Evolutionary conservation across 148 eudicot genomes (phyloP), one percentile per base, ranked within the genome.

Genomic region (Agrostemma githago): DNA sequence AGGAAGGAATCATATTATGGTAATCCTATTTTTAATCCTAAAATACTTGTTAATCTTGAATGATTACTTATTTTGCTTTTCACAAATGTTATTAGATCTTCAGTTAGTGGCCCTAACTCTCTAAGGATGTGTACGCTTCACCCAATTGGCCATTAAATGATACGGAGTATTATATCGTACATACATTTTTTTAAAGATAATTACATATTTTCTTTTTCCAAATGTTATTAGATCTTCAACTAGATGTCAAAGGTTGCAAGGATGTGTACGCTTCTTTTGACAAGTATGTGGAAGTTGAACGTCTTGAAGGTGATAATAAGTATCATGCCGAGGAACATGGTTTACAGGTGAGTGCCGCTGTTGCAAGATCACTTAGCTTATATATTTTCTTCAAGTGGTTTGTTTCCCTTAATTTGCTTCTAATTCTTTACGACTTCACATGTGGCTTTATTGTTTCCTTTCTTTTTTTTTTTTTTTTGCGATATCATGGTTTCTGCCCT

Each of bases 201-300:
- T 65, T 57, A 75, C 9, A 44, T 51, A 51, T 3, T 38, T 17
- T 17, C 46, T 74, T 44, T 4, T 21, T 9, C 67, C 5, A 34
- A 43, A 57, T 59, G 26, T 66, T 51, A 60, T 61, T 80, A 95
- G 99, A 95, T 83, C 92, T 96, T 79, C 99, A 96, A 81, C 91
- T 96, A 73, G 99, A 96, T 85, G 99, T 96, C 61, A 96, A 96
- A 82, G 99, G 99, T 14, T 96, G 97, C 75, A 83, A 79, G 58
- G 96, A 96, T 90, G 86, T 96, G 8, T 96, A 96, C 84, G 94
- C 96, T 81, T 96, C 99, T 77, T 96, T 96, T 77, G 97, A 96
- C 85, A 90, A 96, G 84, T 96, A 96, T 77, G 99, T 96, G 70
- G 99, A 96, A 79, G 99, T 92, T 70, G 99, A 96, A 80, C 86